These are phyloP conservation scores for Microbotryum lychnidis-dioicae DNA, from an alignment of 1,284 basidiomycete species.

Conservation along the genomic window DNA sequence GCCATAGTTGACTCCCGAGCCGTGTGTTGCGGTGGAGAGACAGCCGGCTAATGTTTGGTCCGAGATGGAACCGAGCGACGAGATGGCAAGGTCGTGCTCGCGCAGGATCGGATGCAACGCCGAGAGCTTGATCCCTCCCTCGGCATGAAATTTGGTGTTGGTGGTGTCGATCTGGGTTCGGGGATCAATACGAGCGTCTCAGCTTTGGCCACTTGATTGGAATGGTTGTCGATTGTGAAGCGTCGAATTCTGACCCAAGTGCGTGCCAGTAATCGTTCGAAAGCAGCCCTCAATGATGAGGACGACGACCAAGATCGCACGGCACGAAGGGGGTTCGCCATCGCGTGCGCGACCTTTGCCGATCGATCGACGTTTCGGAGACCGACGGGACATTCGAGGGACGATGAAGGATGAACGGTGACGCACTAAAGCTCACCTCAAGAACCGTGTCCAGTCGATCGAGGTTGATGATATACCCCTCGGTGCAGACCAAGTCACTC, in stretches of 20 bases:
- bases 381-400: too few species aligned
- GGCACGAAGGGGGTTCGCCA: too few species aligned
- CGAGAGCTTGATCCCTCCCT: conserved; percentile 70
- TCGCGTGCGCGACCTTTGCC: too few species aligned
- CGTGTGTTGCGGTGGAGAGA: conserved; percentile 91
- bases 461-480: conserved; percentile 63
- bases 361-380: too few species aligned
- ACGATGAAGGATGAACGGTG: too few species aligned
- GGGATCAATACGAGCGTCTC: too few species aligned
- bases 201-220: conserved; percentile 6
- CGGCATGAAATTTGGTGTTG: conserved; percentile 59
- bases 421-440: conserved; percentile 51
- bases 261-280: neutral
- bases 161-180: conserved; percentile 58
- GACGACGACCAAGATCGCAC: neutral
- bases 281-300: neutral
- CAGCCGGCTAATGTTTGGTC: conserved; percentile 94
- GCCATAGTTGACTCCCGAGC: conserved; percentile 70
- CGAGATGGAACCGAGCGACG: conserved; percentile 90
- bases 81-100: conserved; percentile 65
- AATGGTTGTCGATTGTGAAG: conserved; percentile 6
- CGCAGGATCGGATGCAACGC: conserved; percentile 49
- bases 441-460: conserved; percentile 60
- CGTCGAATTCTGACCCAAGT: neutral
- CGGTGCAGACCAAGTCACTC: conserved; percentile 77